phyloP scores from a whole-genome alignment of 179 eudicot genomes.

The Gypsophila paniculata region DNA sequence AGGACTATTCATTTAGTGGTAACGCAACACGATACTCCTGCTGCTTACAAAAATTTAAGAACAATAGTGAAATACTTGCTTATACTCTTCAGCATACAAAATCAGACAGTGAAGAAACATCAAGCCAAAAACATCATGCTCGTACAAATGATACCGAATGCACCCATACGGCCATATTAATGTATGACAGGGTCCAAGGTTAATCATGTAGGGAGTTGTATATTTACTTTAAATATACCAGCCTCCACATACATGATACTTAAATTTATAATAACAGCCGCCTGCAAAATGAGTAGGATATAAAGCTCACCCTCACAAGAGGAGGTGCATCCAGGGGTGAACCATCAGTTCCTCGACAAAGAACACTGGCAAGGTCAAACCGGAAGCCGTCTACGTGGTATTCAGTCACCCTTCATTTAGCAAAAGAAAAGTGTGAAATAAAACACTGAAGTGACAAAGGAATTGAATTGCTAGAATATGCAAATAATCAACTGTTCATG shows the following conservation, averaged over 20 bases:
- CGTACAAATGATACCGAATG: background rate
- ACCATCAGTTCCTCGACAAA: conserved; percentile 98
- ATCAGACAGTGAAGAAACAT: background rate
- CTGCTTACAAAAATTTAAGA: background rate
- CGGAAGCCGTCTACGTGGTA: conserved; percentile 99
- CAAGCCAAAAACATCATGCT: background rate
- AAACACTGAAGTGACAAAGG: conserved; percentile 6
- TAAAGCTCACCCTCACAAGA: conserved; percentile 59
- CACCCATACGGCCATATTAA: background rate
- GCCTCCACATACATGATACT: background rate
- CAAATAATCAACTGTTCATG: conserved; percentile 4
- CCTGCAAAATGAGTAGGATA: background rate
- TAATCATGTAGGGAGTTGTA: background rate
- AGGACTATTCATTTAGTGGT: background rate
- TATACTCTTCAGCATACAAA: background rate
- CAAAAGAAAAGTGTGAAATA: background rate
- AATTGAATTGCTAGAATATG: background rate
- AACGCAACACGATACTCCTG: background rate
- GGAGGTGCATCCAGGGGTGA: conserved; percentile 91
- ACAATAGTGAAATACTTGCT: too few species aligned
- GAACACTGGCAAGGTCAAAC: conserved; percentile 96
- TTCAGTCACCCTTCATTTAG: conserved; percentile 68
- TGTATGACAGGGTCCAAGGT: conserved; percentile 6
- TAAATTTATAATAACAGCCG: conserved; percentile 5
- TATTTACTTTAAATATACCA: background rate